phyloP scores from a whole-genome alignment of 2,329 filamentous ascomycete species.

The Diaporthe aspalathi region DNA sequence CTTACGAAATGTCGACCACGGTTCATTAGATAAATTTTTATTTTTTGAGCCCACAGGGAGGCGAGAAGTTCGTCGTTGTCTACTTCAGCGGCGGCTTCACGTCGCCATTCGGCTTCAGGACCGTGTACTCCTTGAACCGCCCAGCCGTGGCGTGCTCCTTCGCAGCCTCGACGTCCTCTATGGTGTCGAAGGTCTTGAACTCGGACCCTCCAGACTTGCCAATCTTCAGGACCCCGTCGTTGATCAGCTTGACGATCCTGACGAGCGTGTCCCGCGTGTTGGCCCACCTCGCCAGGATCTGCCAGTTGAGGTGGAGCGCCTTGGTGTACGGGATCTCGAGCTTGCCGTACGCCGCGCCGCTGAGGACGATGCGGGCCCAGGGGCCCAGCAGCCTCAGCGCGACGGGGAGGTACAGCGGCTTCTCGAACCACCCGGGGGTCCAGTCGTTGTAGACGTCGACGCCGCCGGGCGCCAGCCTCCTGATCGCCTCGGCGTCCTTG shows the following conservation, averaged over 20 bases:
- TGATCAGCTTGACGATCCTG: slow-evolving; percentile 12
- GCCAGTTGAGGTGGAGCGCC: slow-evolving; percentile 9
- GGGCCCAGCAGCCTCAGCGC: background rate
- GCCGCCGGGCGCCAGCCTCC: background rate
- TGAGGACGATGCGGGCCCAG: slow-evolving; percentile 13
- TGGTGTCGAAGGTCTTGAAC: slow-evolving; percentile 2
- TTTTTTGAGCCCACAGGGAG: too few species aligned
- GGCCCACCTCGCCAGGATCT: slow-evolving; percentile 8
- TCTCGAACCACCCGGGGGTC: slow-evolving; percentile 8
- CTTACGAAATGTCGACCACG: background rate
- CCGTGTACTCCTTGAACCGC: background rate
- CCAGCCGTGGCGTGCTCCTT: background rate
- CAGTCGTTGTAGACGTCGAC: slow-evolving; percentile 21
- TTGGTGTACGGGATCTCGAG: background rate
- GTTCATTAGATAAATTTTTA: background rate
- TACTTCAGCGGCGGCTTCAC: background rate
- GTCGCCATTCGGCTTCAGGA: slow-evolving; percentile 8
- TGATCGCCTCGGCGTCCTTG: slow-evolving; percentile 2
- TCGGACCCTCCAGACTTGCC: background rate
- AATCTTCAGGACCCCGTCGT: slow-evolving; percentile 4
- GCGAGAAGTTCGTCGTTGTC: background rate
- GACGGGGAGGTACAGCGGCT: slow-evolving; percentile 1
- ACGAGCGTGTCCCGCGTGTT: slow-evolving; percentile 4
- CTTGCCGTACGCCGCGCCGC: slow-evolving; percentile 11
- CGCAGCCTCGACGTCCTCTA: background rate